These are phyloP conservation scores for Chimonanthus salicifolius DNA, from an alignment of 164 flowering plant genomes.

Conservation along the genomic window DNA sequence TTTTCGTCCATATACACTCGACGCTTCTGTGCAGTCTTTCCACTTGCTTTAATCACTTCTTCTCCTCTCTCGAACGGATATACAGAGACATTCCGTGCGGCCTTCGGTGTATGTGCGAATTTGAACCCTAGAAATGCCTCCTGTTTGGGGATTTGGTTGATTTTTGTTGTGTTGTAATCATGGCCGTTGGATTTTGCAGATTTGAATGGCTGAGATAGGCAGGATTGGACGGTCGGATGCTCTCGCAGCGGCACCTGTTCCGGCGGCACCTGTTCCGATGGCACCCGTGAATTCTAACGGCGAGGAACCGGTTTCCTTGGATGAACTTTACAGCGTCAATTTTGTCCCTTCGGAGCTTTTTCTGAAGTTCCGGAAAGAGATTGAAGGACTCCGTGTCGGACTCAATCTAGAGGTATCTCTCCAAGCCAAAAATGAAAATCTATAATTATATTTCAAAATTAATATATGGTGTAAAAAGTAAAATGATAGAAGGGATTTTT, in stretches of 20 bases:
- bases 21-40: too few species aligned
- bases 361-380: slow-evolving; percentile 71
- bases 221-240: neutral
- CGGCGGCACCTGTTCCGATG: neutral
- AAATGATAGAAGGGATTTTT: too few species aligned
- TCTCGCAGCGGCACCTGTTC: neutral
- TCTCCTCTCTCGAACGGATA: too few species aligned
- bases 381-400: slow-evolving; percentile 64
- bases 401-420: slow-evolving; percentile 64
- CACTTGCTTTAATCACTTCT: too few species aligned
- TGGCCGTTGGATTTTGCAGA: neutral
- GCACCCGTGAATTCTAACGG: neutral
- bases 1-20: too few species aligned
- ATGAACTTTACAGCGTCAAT: slow-evolving; percentile 58
- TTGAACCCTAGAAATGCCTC: neutral
- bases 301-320: slow-evolving; percentile 62
- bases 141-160: too few species aligned
- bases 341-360: slow-evolving; percentile 76
- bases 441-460: neutral
- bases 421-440: neutral
- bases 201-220: neutral
- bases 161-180: neutral
- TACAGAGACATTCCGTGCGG: neutral
- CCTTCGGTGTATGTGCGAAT: neutral
- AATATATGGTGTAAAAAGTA: too few species aligned